Conservation (phyloP, 805 yeast species). For the Metschnikowia picachoensis region DNA sequence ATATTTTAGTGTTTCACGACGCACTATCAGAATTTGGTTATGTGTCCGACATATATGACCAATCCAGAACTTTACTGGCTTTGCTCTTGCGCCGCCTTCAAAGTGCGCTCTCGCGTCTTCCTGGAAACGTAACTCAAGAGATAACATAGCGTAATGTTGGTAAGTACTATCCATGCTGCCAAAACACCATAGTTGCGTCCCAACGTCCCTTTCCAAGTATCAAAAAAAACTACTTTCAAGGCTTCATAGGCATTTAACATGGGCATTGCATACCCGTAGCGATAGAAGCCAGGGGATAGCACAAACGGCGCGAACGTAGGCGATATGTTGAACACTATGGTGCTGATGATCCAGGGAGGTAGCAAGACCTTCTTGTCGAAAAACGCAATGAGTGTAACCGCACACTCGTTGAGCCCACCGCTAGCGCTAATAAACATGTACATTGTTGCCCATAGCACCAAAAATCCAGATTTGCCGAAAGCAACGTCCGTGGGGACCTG, state of each 20-base stretch:
- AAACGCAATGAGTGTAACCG: slow-evolving; percentile 19
- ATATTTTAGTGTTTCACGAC: too few species aligned
- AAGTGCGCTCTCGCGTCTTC: neutral
- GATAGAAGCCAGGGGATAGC: slow-evolving; percentile 28
- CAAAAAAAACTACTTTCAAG: slow-evolving; percentile 30
- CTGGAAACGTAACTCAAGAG: slow-evolving; percentile 5
- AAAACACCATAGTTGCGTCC: slow-evolving; percentile 30
- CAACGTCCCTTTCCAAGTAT: slow-evolving; percentile 31
- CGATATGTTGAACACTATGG: slow-evolving; percentile 27
- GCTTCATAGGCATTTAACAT: slow-evolving; percentile 32
- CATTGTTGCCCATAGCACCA: slow-evolving; percentile 32
- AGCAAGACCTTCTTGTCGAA: slow-evolving; percentile 19
- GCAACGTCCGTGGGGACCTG: slow-evolving; percentile 24
- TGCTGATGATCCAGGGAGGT: slow-evolving; percentile 30
- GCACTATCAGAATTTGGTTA: too few species aligned
- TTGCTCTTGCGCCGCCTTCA: neutral
- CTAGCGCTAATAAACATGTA: slow-evolving; percentile 26
- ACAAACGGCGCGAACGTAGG: slow-evolving; percentile 34
- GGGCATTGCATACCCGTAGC: slow-evolving; percentile 37
- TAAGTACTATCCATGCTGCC: slow-evolving; percentile 27
- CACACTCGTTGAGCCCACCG: slow-evolving; percentile 28
- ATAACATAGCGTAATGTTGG: neutral
- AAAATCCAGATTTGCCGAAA: slow-evolving; percentile 30
- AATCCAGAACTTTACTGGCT: too few species aligned
- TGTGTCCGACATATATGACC: too few species aligned